Base-by-base conservation (phyloP, 129 eudicot genomes). In the Pittosporum tobira region DNA sequence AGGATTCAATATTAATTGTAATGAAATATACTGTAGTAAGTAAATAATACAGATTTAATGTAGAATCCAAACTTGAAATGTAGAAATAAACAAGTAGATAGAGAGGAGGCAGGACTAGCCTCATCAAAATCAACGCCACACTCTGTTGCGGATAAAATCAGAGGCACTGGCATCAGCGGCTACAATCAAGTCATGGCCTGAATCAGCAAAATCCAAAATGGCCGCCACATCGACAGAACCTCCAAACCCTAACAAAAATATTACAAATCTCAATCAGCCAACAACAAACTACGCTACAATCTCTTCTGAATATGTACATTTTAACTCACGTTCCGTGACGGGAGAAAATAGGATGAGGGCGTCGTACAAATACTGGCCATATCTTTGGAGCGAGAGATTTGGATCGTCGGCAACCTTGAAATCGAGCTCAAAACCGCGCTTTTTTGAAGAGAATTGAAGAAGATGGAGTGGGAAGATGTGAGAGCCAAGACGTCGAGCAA, bases 101-200 rank as follows among this genome's bases (percentile, higher is more conserved):
- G 18, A 5, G 15, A 61, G 14, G 34, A 42, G 28, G 45, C 5
- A 21, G 4, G 0, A 47, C 63, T 34, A 21, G 77, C 97, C 80
- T 89, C 97, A 68, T 89, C 97, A 40, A 89, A 89, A 73, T 85
- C 88, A 28, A 82, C 93, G 23, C 95, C 97, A 48, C 95, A 81
- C 68, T 89, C 97, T 78, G 48, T 75, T 84, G 61, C 97, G 83
- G 59, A 89, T 89, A 78, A 80, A 70, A 80, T 89, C 95, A 24
- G 97, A 89, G 15, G 95, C 88, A 63, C 55, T 77, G 16, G 73
- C 75, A 85, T 89, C 97, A 2, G 91, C 95, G 4, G 94, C 88
- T 51, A 89, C 67, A 55, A 89, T 82, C 88, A 89, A 71, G 70
- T 89, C 97, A 34, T 77, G 83, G 23, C 95, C 95, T 3, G 97